A percentile compares a stretch with the other conserved stretches of the same genome.
Evolutionary conservation across 176 grass and related monocot genomes (phyloP).

Genomic region (Triticum dicoccoides): DNA sequence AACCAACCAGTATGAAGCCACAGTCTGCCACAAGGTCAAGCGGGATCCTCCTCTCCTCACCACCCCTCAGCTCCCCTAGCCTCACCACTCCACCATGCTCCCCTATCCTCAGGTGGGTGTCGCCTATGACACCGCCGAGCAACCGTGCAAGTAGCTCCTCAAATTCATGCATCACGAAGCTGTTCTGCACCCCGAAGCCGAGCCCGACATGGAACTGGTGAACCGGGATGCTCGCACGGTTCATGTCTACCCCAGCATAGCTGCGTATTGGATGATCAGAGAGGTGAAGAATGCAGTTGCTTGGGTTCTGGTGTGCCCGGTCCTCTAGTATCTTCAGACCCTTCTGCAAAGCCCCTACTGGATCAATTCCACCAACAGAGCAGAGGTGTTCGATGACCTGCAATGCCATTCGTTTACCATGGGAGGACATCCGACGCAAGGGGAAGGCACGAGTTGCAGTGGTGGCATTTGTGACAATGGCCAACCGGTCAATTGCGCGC

Average conservation of each 20-base stretch:
- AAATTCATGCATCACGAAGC: conserved; percentile 86
- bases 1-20: conserved; percentile 60
- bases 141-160: conserved; percentile 76
- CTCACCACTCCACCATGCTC: conserved; percentile 58
- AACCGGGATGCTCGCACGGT: conserved; percentile 40
- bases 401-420: conserved; percentile 75
- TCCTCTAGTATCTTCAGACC: conserved; percentile 89
- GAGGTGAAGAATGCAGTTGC: conserved; percentile 76
- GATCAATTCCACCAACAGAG: conserved; percentile 70
- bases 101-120: conserved; percentile 73
- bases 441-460: conserved; percentile 85
- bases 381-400: conserved; percentile 89
- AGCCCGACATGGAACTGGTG: conserved; percentile 83
- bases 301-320: conserved; percentile 76
- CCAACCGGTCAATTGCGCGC: conserved; percentile 65
- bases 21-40: conserved; percentile 55
- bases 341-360: conserved; percentile 71
- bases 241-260: conserved; percentile 33
- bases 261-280: conserved; percentile 51
- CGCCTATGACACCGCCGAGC: conserved; percentile 69
- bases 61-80: conserved; percentile 76
- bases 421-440: conserved; percentile 74
- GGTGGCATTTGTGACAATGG: conserved; percentile 87
- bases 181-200: conserved; percentile 66
- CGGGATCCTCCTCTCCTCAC: conserved; percentile 86